A percentile compares a stretch with the other conserved stretches of the same genome.
These are phyloP conservation scores for Blastobotrys malaysiensis DNA, from an alignment of 1,139 yeast species.

Conservation along the genomic window DNA sequence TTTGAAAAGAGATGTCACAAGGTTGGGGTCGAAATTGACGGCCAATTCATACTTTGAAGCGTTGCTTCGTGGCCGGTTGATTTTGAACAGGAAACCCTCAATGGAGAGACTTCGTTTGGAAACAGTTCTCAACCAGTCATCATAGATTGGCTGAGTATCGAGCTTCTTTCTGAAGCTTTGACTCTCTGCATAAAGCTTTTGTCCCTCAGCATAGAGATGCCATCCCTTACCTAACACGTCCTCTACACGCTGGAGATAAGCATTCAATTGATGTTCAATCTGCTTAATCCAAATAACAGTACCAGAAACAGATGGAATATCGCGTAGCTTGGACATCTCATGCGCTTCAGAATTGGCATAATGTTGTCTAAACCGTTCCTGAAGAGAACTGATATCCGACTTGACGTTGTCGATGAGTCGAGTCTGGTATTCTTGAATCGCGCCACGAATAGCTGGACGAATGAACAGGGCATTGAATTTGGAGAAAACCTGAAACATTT, in stretches of 20 bases:
- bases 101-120: constrained; percentile 25
- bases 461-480: constrained; percentile 43
- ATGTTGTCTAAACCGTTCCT: constrained; percentile 37
- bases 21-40: constrained; percentile 48
- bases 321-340: constrained; percentile 37
- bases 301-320: constrained; percentile 45
- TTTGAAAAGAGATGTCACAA: constrained; percentile 41
- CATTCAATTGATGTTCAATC: constrained; percentile 40
- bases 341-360: constrained; percentile 33
- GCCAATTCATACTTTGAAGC: constrained; percentile 21
- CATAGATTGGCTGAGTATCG: constrained; percentile 41
- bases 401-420: constrained; percentile 45
- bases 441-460: constrained; percentile 48
- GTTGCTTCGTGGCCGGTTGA: constrained; percentile 25
- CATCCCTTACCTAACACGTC: constrained; percentile 66
- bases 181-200: constrained; percentile 50
- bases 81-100: constrained; percentile 39
- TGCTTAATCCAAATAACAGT: constrained; percentile 49
- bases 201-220: constrained; percentile 71
- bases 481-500: constrained; percentile 48
- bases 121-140: constrained; percentile 42
- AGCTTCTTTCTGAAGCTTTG: constrained; percentile 42
- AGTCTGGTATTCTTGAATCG: constrained; percentile 52
- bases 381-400: constrained; percentile 41
- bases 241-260: constrained; percentile 42